Evolutionary conservation across 2,329 filamentous ascomycete genomes (phyloP), one percentile per base, ranked within the genome.

Genomic region (Harringtonia aguacate): DNA sequence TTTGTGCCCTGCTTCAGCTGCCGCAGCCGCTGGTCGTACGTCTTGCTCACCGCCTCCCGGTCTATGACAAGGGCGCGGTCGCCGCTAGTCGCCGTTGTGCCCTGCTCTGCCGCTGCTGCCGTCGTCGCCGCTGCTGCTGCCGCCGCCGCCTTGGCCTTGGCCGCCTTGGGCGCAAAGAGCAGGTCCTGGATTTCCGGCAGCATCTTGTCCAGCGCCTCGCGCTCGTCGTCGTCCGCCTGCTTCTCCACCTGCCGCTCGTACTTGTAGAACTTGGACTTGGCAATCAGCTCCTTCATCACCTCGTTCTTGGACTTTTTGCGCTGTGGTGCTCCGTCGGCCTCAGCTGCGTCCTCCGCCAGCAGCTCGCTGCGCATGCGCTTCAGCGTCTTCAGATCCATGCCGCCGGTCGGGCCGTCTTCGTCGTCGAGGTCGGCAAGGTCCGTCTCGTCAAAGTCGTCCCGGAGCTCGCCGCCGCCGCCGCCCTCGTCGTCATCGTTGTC

Each of bases 241-340:
- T 95, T 95, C 24, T 79, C 79, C 48, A 86, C 81, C 63, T 98
- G 92, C 34, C 92, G 80, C 65, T 97, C 89, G 58, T 90, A 89
- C 65, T 95, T 97, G 73, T 95, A 77, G 49, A 86, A 72, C 60
- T 98, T 98, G 1, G 90, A 97, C 64, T 98, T 98, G 48, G 89
- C 86, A 52, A 98, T 95, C 48, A 98, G 75, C 62, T 98, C 94
- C 56, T 95, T 84, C 86, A 97, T 95, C 40, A 98, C 86, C 62
- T 98, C 92, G 43, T 92, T 85, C 65, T 95, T 97, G 4, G 82
- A 82, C 68, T 95, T 98, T 63, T 95, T 95, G 47, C 83, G 76
- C 55, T 90, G 84, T 0, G 87, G 88, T 50, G 81, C 67, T 18
- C 70, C 70, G 30, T 71, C 71, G n/a, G 64, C 67, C 7, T 69